A percentile compares a stretch with the other conserved stretches of the same genome.
phyloP scores from a whole-genome alignment of 228 moss, liverwort and hornwort species.

The Sphagnum magellanicum region DNA sequence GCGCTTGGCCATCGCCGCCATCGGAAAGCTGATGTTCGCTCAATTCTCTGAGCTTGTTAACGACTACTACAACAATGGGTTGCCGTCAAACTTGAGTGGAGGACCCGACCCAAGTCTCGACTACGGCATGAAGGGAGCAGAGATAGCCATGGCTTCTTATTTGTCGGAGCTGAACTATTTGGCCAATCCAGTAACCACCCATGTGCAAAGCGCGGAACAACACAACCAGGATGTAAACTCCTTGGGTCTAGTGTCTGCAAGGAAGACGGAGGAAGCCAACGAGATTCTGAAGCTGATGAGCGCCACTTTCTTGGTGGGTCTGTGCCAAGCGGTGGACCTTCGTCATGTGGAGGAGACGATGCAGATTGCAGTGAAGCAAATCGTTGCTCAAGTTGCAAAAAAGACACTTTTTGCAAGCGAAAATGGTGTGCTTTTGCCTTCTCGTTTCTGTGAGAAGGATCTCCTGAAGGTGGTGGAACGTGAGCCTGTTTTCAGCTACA shows the following conservation, averaged over 20 bases:
- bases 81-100: constrained; percentile 17
- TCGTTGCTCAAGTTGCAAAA: constrained; percentile 19
- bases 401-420: constrained; percentile 13
- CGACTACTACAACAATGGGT: constrained; percentile 27
- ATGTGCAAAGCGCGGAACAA: constrained; percentile 5
- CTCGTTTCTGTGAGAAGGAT: constrained; percentile 32
- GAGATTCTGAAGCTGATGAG: constrained; percentile 39
- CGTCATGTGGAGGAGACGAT: constrained; percentile 17
- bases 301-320: constrained; percentile 37
- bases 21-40: constrained; percentile 21
- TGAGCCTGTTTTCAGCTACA: constrained; percentile 16
- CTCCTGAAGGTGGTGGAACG: constrained; percentile 22
- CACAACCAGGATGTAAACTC: too few relatives aligned
- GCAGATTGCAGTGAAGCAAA: constrained; percentile 6
- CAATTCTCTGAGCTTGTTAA: constrained; percentile 26
- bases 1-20: constrained; percentile 15
- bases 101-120: constrained; percentile 22
- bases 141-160: constrained; percentile 37
- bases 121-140: constrained; percentile 27
- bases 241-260: too few relatives aligned
- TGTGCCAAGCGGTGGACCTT: constrained; percentile 53
- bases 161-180: constrained; percentile 27
- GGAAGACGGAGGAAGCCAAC: too few relatives aligned
- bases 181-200: constrained; percentile 30
- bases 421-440: constrained; percentile 8